These are phyloP conservation scores for Colletotrichum sp. DNA, from an alignment of 2,329 filamentous ascomycete genomes.

Conservation along the genomic window DNA sequence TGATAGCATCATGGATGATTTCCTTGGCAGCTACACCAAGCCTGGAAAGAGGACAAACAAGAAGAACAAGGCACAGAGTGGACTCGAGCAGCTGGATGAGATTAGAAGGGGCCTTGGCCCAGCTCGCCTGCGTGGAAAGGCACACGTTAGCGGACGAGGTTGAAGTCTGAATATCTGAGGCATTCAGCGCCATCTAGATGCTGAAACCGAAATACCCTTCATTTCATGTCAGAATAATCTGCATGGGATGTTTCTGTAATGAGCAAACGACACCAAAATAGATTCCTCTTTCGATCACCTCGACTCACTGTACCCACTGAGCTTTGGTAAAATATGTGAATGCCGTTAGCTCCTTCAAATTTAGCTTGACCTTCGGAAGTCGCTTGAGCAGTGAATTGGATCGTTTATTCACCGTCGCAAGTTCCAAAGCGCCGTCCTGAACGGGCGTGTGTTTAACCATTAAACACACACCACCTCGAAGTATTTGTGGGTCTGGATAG, in stretches of 20 bases:
- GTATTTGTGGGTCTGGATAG: neutral
- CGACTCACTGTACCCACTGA: neutral
- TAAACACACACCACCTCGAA: neutral
- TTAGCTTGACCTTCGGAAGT: neutral
- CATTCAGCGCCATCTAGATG: neutral
- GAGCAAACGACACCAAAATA: slow-evolving; percentile 5
- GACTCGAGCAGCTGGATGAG: slow-evolving; percentile 90
- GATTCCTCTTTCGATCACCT: neutral
- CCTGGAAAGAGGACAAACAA: slow-evolving; percentile 77
- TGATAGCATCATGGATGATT: slow-evolving; percentile 90
- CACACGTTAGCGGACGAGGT: neutral
- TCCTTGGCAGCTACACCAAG: slow-evolving; percentile 76
- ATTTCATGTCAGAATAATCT: neutral
- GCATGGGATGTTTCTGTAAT: slow-evolving; percentile 1
- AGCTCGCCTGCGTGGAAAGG: slow-evolving; percentile 59
- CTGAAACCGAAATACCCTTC: slow-evolving; percentile 12
- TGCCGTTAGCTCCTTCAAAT: neutral
- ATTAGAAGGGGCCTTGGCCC: slow-evolving; percentile 82
- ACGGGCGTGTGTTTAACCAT: neutral
- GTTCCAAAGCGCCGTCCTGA: neutral
- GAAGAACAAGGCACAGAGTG: slow-evolving; percentile 80
- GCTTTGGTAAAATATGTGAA: neutral
- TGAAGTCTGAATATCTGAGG: neutral
- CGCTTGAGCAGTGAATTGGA: neutral
- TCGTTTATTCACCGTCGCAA: neutral